Evolutionary conservation across 148 eudicot genomes (phyloP), one percentile per base, ranked within the genome.

Genomic region (Chenopodium berlandieri): DNA sequence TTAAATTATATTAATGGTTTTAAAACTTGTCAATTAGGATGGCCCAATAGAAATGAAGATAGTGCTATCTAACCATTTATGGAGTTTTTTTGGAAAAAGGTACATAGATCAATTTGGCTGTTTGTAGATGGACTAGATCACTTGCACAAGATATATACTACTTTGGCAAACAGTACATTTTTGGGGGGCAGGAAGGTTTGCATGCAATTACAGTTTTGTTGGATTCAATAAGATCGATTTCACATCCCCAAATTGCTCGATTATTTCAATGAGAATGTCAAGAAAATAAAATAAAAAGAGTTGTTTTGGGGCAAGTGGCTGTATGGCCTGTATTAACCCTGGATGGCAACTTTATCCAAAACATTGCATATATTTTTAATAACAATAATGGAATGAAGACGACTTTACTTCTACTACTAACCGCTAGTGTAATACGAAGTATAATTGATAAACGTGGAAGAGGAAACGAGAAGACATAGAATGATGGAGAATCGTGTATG

Each of bases 401-500:
- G 5, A 40, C 19, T 32, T 37, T 37, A 71, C 25, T 71, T 37
- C 74, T 19, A 71, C 48, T 71, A 4, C 22, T 69, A 31, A 48
- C 52, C 16, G 17, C 60, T 56, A 56, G 16, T 13, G 60, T 56
- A 3, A 27, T 27, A 27, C 27, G 27, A 27, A 27, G 1, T 16
- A 27, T 47, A 67, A 25, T 19, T 44, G n/a, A 32, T 8, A 27
- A 67, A 19, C 22, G 23, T n/a, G 30, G 7, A 22, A 2, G 27
- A 23, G 68, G 30, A 73, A 32, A 74, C 1, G 19, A 25, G 63
- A 37, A 17, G 63, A 63, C 0, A 68, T 46, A 73, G 32, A 69
- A 22, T 54, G 70, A 65, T 76, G 37, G 10, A 75, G 83, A 81
- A 81, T 81, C 54, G 63, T 40, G 73, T 12, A 77, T 79, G 25